Base-by-base conservation (phyloP, 768 basidiomycete genomes). In the Russula virescens region DNA sequence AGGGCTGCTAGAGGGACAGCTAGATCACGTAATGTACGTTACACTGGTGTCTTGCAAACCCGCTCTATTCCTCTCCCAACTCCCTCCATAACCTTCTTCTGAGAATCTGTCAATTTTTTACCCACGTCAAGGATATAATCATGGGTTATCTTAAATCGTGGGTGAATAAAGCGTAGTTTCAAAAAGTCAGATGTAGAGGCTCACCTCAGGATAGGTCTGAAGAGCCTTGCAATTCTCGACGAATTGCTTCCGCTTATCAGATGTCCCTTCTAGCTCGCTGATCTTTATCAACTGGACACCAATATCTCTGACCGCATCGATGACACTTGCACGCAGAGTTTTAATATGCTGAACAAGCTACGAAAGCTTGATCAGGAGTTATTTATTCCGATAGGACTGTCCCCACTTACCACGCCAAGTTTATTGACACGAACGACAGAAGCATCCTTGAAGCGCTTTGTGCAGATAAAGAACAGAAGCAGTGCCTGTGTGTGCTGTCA, bases 391-490 rank as follows among this genome's bases (percentile, higher is more conserved):
- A 26, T 19, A 34, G 42, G 47, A 38, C 5, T 18, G 19, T 19
- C 8, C n/a, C 52, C 25, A 77, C 85, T 68, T 70, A 91, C 89
- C 64, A 78, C 77, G 48, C 87, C 86, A 49, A 89, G 81, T 71
- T 87, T 91, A 72, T 92, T 81, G 43, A 83, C 78, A 71, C 89
- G 91, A 46, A 87, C 80, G 19, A 88, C 78, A 0, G 86, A 82
- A 3, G 83, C 73, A 9, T 83, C 73, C 71, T 89, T 91, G 79
- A 92, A 93, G 14, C 91, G 83, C 55, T 82, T 68, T 0, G 85
- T 86, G 70, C 86, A 87, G n/a, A 88, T 76, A 23, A 78, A 74
- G 63, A 94, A 80, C 2, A 94, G 74, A 49, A 91, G 77, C 68
- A 89, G 84, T 3, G 87, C 91, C 89, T 92, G 54, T 14, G 21